These are phyloP conservation scores for Cornus controversa DNA, from an alignment of 148 eudicot genomes.

Conservation along the genomic window DNA sequence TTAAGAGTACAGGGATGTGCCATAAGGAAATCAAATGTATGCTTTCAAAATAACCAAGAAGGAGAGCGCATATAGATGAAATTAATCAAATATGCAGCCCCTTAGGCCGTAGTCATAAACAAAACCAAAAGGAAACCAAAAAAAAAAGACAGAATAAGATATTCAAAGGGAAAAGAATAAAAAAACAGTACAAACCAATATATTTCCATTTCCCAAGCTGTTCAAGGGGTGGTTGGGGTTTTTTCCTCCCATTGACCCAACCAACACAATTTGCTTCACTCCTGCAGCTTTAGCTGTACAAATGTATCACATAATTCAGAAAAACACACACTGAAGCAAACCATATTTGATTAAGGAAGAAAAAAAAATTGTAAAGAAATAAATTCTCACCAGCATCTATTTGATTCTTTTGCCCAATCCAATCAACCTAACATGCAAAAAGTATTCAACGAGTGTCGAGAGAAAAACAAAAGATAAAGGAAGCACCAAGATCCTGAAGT, in stretches of 20 bases:
- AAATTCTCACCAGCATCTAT: constrained; percentile 76
- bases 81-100: not conserved
- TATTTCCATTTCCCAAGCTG: constrained; percentile 87
- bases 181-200: constrained; percentile 53
- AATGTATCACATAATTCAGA: constrained; percentile 14
- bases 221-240: constrained; percentile 77
- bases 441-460: constrained; percentile 2
- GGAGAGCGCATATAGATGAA: not conserved
- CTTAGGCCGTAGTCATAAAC: not conserved
- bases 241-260: constrained; percentile 99
- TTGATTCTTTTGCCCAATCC: constrained; percentile 98
- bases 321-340: not conserved
- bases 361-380: not conserved
- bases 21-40: not conserved
- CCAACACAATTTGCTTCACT: constrained; percentile 92
- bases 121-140: not conserved
- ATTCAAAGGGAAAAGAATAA: not conserved
- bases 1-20: not conserved
- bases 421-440: constrained; percentile 64
- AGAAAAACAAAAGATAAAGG: not conserved
- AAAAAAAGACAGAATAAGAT: not conserved
- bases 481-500: not conserved
- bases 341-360: not conserved
- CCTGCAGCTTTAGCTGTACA: constrained; percentile 95
- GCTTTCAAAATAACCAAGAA: not conserved